phyloP scores from a whole-genome alignment of 768 basidiomycete species.

The Cyathus striatus region DNA sequence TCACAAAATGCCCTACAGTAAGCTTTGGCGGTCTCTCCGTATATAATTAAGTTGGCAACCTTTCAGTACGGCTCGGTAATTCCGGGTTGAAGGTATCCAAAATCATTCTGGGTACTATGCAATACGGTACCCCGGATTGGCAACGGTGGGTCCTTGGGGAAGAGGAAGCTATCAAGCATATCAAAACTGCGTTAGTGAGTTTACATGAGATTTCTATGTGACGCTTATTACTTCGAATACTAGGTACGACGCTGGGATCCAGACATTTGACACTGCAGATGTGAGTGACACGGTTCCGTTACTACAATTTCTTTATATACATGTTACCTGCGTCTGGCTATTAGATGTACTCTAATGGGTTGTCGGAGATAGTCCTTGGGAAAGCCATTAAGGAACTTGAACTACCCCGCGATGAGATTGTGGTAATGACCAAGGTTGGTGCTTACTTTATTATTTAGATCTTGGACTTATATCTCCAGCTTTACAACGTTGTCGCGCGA shows the following conservation, averaged over 20 bases:
- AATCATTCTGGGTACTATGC: slow-evolving; percentile 60
- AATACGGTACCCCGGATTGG: slow-evolving; percentile 49
- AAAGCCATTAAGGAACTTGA: slow-evolving; percentile 63
- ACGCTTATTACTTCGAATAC: not conserved
- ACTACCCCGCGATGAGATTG: slow-evolving; percentile 66
- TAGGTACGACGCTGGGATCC: slow-evolving; percentile 57
- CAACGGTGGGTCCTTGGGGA: slow-evolving; percentile 41
- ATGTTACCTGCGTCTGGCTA: not conserved
- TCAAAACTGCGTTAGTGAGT: slow-evolving; percentile 26
- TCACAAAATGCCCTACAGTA: too few relatives aligned
- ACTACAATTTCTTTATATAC: not conserved
- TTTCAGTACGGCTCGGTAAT: not conserved
- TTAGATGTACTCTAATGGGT: slow-evolving; percentile 61
- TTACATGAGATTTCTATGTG: not conserved
- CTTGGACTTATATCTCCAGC: slow-evolving; percentile 35
- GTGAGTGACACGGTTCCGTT: slow-evolving; percentile 13
- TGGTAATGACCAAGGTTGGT: slow-evolving; percentile 69
- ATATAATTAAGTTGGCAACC: too few relatives aligned
- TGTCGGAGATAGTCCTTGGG: slow-evolving; percentile 62
- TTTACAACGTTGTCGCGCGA: slow-evolving; percentile 18
- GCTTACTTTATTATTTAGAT: too few relatives aligned
- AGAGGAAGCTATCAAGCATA: slow-evolving; percentile 46
- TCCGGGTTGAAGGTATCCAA: not conserved
- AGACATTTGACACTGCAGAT: slow-evolving; percentile 57
- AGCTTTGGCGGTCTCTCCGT: too few relatives aligned